Percentiles rank a stretch among this genome's conserved stretches.
phyloP scores from a whole-genome alignment of 192 early-diverging fungal genomes.

The Backusella psychrophila region DNA sequence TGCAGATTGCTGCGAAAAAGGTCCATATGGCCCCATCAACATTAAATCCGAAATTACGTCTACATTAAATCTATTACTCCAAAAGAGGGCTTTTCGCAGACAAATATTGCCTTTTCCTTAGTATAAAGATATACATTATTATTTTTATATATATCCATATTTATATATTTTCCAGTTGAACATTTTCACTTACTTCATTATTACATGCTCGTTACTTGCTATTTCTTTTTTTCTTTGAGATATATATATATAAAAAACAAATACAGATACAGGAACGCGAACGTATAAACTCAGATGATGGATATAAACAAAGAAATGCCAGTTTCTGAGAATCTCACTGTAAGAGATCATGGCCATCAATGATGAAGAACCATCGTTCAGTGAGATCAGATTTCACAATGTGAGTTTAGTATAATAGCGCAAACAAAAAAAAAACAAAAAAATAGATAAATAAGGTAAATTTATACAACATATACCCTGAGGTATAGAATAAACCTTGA shows the following conservation, averaged over 20 bases:
- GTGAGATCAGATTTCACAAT: neutral
- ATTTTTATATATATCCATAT: neutral
- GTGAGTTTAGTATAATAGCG: neutral
- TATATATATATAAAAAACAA: neutral
- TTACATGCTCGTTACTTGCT: neutral
- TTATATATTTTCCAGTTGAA: neutral
- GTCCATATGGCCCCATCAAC: neutral
- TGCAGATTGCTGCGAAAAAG: neutral
- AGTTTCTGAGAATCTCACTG: neutral
- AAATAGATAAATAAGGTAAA: neutral
- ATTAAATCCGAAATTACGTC: slow-evolving; percentile 1
- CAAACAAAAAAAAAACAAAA: neutral
- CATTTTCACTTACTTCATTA: neutral
- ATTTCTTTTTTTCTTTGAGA: neutral
- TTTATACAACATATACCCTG: slow-evolving; percentile 3
- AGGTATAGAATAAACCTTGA: neutral
- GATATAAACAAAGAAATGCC: neutral
- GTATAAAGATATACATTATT: neutral
- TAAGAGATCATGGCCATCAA: neutral
- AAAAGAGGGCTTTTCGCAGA: neutral
- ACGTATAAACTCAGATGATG: neutral
- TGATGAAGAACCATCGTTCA: neutral
- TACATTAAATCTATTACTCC: neutral
- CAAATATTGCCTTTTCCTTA: neutral
- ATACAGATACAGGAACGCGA: neutral